These are phyloP conservation scores for Trametes meyenii DNA, from an alignment of 768 basidiomycete genomes.

Conservation along the genomic window DNA sequence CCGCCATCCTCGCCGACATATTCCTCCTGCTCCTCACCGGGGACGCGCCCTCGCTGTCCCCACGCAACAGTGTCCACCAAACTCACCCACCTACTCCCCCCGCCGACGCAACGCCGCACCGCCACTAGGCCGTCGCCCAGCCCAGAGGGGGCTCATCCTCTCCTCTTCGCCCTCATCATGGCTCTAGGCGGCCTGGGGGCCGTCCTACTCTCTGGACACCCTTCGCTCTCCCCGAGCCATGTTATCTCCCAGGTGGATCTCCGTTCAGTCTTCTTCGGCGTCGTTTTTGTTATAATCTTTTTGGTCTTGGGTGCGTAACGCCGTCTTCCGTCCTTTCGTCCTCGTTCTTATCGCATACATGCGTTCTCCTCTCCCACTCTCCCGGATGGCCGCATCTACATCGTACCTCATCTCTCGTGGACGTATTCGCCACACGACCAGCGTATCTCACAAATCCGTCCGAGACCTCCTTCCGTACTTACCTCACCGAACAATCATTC, in stretches of 20 bases:
- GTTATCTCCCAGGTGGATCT: constrained; percentile 63
- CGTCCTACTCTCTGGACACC: constrained; percentile 58
- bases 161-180: constrained; percentile 65
- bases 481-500: constrained; percentile 97
- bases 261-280: constrained; percentile 68
- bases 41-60: constrained; percentile 30
- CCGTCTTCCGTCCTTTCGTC: constrained; percentile 17
- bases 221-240: constrained; percentile 41
- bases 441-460: constrained; percentile 95
- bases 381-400: not conserved
- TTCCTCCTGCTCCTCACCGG: constrained; percentile 16
- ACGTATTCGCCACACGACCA: constrained; percentile 38
- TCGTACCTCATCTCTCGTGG: not conserved
- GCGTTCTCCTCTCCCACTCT: not conserved
- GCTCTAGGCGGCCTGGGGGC: constrained; percentile 64
- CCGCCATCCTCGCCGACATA: constrained; percentile 16
- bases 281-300: constrained; percentile 68
- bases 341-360: constrained; percentile 8
- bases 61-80: constrained; percentile 30
- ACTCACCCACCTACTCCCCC: constrained; percentile 19
- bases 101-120: constrained; percentile 30
- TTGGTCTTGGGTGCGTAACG: constrained; percentile 67
- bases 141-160: constrained; percentile 46
- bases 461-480: constrained; percentile 90
- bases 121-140: constrained; percentile 23